These are phyloP conservation scores for Zymoseptoria tritici DNA, from an alignment of 2,329 filamentous ascomycete genomes.

Conservation along the genomic window DNA sequence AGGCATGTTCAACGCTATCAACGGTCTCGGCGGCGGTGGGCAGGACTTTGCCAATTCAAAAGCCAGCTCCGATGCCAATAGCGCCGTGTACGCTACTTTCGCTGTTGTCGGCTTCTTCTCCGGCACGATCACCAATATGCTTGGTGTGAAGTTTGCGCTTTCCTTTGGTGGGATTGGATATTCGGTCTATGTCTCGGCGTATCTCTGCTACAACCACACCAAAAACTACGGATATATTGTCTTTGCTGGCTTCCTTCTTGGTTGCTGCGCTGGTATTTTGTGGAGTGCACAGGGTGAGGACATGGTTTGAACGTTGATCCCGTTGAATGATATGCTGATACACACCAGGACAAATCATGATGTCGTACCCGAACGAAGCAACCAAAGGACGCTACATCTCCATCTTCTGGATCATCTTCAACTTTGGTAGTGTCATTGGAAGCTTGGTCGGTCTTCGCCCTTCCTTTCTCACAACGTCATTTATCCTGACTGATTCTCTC, in stretches of 20 bases:
- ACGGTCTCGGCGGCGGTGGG: constrained; percentile 45
- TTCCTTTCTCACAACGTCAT: constrained; percentile 1
- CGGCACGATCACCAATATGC: constrained; percentile 66
- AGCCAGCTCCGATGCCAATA: constrained; percentile 57
- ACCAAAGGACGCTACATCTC: constrained; percentile 84
- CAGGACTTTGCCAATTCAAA: constrained; percentile 36
- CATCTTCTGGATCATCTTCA: constrained; percentile 94
- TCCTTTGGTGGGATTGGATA: constrained; percentile 70
- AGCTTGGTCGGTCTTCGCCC: constrained; percentile 46
- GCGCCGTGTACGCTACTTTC: constrained; percentile 66
- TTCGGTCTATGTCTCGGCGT: constrained; percentile 63
- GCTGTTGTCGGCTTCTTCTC: constrained; percentile 58
- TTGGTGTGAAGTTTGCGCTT: constrained; percentile 62
- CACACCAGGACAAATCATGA: constrained; percentile 54
- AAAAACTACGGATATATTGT: constrained; percentile 62
- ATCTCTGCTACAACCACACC: constrained; percentile 64
- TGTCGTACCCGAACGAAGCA: constrained; percentile 75
- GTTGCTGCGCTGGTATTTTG: constrained; percentile 69
- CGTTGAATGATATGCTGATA: neutral
- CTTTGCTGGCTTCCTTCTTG: constrained; percentile 68
- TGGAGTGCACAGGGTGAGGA: constrained; percentile 72
- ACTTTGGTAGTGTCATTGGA: constrained; percentile 81
- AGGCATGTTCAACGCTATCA: constrained; percentile 47
- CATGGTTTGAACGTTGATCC: neutral
- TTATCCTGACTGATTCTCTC: neutral